Base-by-base conservation (phyloP, 441 rosid genomes). In the Corymbia citriodora region DNA sequence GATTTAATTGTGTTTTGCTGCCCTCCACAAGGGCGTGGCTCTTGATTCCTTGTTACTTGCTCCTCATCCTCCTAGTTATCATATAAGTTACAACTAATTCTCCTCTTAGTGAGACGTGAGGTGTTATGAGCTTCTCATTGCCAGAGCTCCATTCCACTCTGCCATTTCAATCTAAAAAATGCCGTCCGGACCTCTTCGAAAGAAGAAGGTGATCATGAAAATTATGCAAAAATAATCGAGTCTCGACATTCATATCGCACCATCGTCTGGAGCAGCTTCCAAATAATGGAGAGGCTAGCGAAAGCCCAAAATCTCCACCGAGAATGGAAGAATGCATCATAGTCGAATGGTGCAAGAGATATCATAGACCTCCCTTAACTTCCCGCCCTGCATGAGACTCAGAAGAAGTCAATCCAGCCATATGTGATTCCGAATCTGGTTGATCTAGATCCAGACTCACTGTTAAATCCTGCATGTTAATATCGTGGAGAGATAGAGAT, bases 211-310 rank as follows among this genome's bases (percentile, higher is more conserved):
- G 48, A 48, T 72, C 49, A 0, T 18, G 82, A 36, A 18, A 36
- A 72, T 72, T 36, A 21, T 6, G 27, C 4, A 8, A 72, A 36
- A 74, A 74, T 23, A 74, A 12, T 11, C 12, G 16, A 45, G n/a
- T 68, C 74, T 3, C 0, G 6, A 25, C 85, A 12, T 45, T 79
- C n/a, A 5, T 45, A 7, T 79, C 18, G 10, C 2, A 23, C 17
- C 52, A 45, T 79, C n/a, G 27, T 29, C n/a, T 45, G 85, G 85
- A 23, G 14, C 85, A 79, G n/a, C 85, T 79, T 79, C 85, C 85
- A 0, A 79, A 13, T 40, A 48, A 12, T 45, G 10, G 52, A 3
- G 0, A 3, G n/a, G 3, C 50, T 21, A 33, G 48, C 0, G 27
- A 36, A 72, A 18, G 48, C 48, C 82, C 13, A 36, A 36, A 72